Conservation (phyloP, 129 eudicot genomes). For the Pulicaria dysenterica region DNA sequence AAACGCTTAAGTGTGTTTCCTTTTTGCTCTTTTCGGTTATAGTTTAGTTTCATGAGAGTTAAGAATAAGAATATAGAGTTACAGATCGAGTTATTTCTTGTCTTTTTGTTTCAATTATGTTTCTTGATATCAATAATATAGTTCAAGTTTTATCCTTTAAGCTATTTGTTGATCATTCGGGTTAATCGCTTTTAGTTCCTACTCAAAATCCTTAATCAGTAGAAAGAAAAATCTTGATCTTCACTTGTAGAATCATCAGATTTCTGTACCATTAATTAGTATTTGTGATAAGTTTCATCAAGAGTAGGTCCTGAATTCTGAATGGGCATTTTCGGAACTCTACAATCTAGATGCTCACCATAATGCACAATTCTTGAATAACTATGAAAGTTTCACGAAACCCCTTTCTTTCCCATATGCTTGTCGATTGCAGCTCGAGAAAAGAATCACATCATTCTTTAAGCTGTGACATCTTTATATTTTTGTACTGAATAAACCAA, state of each 20-base stretch:
- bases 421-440: not conserved
- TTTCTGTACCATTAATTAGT: slow-evolving; percentile 11
- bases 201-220: not conserved
- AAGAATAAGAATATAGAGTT: not conserved
- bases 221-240: slow-evolving; percentile 12
- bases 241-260: not conserved
- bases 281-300: slow-evolving; percentile 16
- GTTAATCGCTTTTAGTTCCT: slow-evolving; percentile 5
- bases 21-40: slow-evolving; percentile 9
- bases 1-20: slow-evolving; percentile 43
- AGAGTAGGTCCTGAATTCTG: not conserved
- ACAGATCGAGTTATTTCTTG: not conserved
- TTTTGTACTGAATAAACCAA: slow-evolving; percentile 34
- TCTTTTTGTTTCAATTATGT: slow-evolving; percentile 5
- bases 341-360: not conserved
- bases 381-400: not conserved
- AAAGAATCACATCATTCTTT: slow-evolving; percentile 12
- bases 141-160: slow-evolving; percentile 13
- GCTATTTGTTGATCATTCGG: not conserved
- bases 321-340: slow-evolving; percentile 11
- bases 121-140: slow-evolving; percentile 31
- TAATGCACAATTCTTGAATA: not conserved
- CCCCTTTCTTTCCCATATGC: too few species aligned
- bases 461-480: slow-evolving; percentile 4
- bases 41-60: slow-evolving; percentile 25